Evolutionary conservation across 2,329 filamentous ascomycete species (phyloP), one percentile per base, ranked within the genome.

Genomic region (Phyllosticta citribraziliensis): DNA sequence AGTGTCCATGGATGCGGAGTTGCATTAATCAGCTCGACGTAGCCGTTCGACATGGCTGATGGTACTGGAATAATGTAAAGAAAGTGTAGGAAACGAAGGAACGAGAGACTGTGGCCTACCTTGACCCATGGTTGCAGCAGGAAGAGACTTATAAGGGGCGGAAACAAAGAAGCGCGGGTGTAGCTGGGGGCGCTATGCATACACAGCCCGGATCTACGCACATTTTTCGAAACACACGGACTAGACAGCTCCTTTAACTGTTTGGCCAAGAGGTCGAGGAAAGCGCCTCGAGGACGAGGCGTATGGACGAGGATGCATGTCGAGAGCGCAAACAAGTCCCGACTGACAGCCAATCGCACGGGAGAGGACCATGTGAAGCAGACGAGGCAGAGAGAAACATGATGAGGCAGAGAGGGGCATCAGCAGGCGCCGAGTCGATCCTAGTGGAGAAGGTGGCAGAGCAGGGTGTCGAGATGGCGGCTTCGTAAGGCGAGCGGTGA

Each of bases 11-110:
- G 69, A 51, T 73, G 72, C 2, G 74, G 72, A n/a, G 72, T 74
- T 20, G 73, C 74, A 66, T 77, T 76, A 55, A 76, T 66, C 24
- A 76, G 60, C 12, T 73, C 72, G 53, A 76, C 65, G 30, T 66
- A 70, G 60, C 74, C 73, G 53, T 70, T 72, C 35, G 40, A 63
- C 35, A 65, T 40, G 40, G 2, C 40, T 47, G 40, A 22, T 19
- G 52, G 53, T 25, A 53, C 22, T 22, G 22, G 22, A 22, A 30
- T 20, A 27, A 9, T 12, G 65, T 62, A 52, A 60, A 17, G 33
- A 50, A 52, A 35, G 51, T 35, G 2, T 9, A 25, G 12, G 40
- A 53, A 56, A 47, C n/a, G 52, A 52, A 53, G 33, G 51, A 22
- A 55, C 19, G 52, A 47, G 40, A 47, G 40, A 47, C 14, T 58